phyloP scores from a whole-genome alignment of 2,329 filamentous ascomycete species.

The Aspergillus carbonarius region DNA sequence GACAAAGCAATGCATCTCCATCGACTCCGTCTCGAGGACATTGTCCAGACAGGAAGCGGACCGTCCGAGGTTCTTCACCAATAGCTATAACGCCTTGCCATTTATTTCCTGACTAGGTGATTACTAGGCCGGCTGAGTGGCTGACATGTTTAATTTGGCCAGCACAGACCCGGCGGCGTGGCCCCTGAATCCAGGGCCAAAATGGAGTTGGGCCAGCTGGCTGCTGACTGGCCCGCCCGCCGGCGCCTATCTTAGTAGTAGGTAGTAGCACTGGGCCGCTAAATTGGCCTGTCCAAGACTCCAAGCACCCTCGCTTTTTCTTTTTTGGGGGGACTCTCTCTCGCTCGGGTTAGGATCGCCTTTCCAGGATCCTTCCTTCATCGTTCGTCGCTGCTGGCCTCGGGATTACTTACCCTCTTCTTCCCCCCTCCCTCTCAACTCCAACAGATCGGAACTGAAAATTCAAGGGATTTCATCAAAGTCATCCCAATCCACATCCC shows the following conservation, averaged over 20 bases:
- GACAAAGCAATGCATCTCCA: too few species aligned
- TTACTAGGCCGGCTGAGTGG: background rate
- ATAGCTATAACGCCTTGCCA: background rate
- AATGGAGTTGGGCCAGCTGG: background rate
- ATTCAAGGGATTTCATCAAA: too few species aligned
- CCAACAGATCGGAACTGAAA: too few species aligned
- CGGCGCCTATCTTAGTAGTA: too few species aligned
- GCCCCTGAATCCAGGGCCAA: conserved; percentile 1
- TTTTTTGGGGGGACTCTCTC: background rate
- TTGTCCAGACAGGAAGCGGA: too few species aligned
- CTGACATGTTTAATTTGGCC: background rate
- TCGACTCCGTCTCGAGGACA: too few species aligned
- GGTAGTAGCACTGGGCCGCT: background rate
- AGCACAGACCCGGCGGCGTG: background rate
- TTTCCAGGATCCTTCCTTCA: background rate
- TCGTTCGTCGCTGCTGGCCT: background rate
- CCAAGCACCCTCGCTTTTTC: background rate
- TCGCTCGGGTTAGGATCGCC: background rate
- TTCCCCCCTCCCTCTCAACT: too few species aligned
- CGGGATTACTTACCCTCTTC: background rate
- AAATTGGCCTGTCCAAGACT: background rate
- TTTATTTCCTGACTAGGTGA: background rate
- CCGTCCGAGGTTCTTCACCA: background rate
- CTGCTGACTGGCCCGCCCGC: background rate
- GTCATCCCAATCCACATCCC: too few species aligned